Evolutionary conservation across 1,284 basidiomycete species (phyloP), one percentile per base, ranked within the genome.

Genomic region (Apiotrichum sp.): DNA sequence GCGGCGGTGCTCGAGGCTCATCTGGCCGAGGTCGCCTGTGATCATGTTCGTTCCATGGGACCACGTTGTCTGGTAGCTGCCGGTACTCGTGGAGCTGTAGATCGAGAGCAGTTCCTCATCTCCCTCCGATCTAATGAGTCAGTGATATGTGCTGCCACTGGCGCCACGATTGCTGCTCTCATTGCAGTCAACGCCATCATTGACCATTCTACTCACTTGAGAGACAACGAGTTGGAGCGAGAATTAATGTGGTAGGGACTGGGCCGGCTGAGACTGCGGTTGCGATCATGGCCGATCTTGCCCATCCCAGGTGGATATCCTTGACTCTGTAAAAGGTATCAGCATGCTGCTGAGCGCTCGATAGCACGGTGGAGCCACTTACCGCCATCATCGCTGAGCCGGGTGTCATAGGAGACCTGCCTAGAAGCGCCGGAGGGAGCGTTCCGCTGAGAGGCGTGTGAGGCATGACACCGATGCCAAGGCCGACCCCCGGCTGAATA

Each of bases 1-100:
- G 16, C 59, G 54, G 43, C 69, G 61, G 47, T 69, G 67, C 43
- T 71, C 69, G 16, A 71, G 57, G 9, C 62, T 56, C 56, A 69
- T 65, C 36, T 64, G 61, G 22, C 51, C 55, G 42, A 70, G 46
- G 29, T 65, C 64, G 13, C 63, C 64, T 2, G 60, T 51, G n/a
- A 68, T 55, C 9, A 64, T 52, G 40, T 54, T 50, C 16, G 54
- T 56, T 1, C 49, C 52, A 39, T 61, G 55, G 13, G 64, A 64
- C 68, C 66, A 69, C n/a, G 65, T 59, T 1, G 57, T 53, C 14
- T 53, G 58, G 32, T 62, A 57, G 35, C 64, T 64, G 33, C 57
- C 50, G 6, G 50, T 56, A 22, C 63, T 67, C 2, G 64, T 57
- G 10, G 62, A 47, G 44, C 64, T 65, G 54, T 63, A 52, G 42